Evolutionary conservation across 768 basidiomycete genomes (phyloP), one percentile per base, ranked within the genome.

Genomic region (Suillus bovinus): DNA sequence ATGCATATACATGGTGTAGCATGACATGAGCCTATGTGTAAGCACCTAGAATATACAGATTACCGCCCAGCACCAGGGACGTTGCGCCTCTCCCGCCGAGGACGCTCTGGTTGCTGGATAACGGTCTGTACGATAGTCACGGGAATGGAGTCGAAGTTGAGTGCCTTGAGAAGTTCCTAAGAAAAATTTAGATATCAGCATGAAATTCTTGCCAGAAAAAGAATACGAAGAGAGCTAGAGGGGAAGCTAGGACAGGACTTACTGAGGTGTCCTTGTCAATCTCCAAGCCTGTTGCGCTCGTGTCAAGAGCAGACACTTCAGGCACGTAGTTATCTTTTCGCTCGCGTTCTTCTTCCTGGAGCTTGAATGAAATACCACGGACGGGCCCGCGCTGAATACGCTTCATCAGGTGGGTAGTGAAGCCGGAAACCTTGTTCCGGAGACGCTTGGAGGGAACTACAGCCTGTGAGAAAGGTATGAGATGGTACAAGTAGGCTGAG

Each of bases 361-460:
- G 91, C 81, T 98, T 97, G 94, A 99, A 99, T 61, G 97, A 99
- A 78, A 99, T 99, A 71, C 97, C 97, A 67, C 95, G 94, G 67
- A 99, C 97, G 71, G 97, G 97, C 4, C 97, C 97, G 63, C 88
- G 88, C 79, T 97, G 94, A 72, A 99, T 99, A 74, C 97, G 95
- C 86, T 95, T 98, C 97, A 99, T 99, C 78, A 99, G 83, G 77
- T 99, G 97, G 72, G 97, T 99, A 63, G 97, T 99, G 88, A 99
- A 99, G 53, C 97, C 97, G 13, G 96, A 90, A 74, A 99, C 91
- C 86, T 99, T 99, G 92, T 99, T 99, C 76, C 97, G 89, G 71
- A 99, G 88, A 70, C 96, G 94, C 82, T 99, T 99, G 61, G 97
- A 98, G 63, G 96, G 96, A 69, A 99, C 96, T 67, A 91, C 82